Conservation (phyloP, 306 rosid species). For the Cucumis hystrix region DNA sequence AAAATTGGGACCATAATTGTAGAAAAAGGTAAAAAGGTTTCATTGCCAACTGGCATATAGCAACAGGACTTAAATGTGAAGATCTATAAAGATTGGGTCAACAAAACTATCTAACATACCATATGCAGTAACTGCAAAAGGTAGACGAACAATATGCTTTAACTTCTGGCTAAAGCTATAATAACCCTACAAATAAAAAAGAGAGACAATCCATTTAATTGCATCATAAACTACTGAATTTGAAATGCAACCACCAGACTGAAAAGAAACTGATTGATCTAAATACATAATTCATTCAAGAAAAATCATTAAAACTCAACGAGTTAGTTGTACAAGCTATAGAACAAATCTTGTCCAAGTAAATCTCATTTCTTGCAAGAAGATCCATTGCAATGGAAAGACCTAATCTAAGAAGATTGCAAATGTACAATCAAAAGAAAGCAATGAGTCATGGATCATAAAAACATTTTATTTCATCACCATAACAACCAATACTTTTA, state of each 20-base stretch:
- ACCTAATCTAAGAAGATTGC: not conserved
- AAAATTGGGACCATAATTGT: not conserved
- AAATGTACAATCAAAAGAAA: not conserved
- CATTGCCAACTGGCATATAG: slow-evolving; percentile 3
- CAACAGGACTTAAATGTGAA: not conserved
- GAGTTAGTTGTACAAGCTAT: not conserved
- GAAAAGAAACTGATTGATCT: not conserved
- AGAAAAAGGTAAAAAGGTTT: not conserved
- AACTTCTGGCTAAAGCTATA: slow-evolving; percentile 99
- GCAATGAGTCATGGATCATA: not conserved
- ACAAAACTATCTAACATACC: slow-evolving; percentile 36
- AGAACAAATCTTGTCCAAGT: not conserved
- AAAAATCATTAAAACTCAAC: not conserved
- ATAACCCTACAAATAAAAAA: slow-evolving; percentile 50
- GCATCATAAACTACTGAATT: not conserved
- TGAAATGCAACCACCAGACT: not conserved
- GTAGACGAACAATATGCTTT: slow-evolving; percentile 87
- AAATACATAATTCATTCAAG: not conserved
- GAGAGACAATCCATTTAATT: not conserved
- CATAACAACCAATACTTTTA: not conserved
- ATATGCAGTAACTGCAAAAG: slow-evolving; percentile 81
- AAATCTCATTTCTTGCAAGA: not conserved
- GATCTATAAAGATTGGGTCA: not conserved
- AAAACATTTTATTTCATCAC: not conserved
- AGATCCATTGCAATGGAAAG: not conserved